Percentiles rank a stretch among this genome's conserved stretches.
phyloP scores from a whole-genome alignment of 2,329 filamentous ascomycete species.

The Rugonectria rugulosa region DNA sequence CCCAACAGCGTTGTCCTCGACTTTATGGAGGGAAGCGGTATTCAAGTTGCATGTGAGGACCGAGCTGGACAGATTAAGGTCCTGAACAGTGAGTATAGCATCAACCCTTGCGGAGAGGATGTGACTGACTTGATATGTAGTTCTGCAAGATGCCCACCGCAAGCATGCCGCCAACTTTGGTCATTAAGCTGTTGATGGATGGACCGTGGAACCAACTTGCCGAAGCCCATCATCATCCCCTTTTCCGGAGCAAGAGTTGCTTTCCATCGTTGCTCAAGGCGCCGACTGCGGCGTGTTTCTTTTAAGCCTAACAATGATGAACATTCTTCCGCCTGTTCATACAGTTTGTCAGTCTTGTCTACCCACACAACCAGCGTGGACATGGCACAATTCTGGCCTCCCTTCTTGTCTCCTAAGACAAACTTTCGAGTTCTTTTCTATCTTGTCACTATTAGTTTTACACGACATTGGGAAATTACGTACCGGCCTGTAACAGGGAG shows the following conservation, averaged over 20 bases:
- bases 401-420: too few species aligned
- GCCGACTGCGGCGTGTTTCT: not conserved
- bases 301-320: conserved; percentile 5
- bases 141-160: conserved; percentile 47
- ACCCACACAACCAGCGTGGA: too few species aligned
- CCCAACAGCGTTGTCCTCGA: conserved; percentile 80
- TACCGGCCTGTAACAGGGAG: too few species aligned
- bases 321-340: conserved; percentile 1
- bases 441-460: conserved; percentile 1
- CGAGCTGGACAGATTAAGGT: conserved; percentile 63
- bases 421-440: too few species aligned
- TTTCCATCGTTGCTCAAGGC: not conserved
- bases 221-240: conserved; percentile 3
- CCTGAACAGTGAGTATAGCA: conserved; percentile 57
- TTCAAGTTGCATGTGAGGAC: conserved; percentile 72
- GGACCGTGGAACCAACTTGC: not conserved
- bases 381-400: too few species aligned
- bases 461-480: not conserved
- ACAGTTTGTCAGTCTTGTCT: conserved; percentile 1
- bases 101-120: not conserved
- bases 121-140: conserved; percentile 30
- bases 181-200: conserved; percentile 32
- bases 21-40: conserved; percentile 65
- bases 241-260: conserved; percentile 6
- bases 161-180: conserved; percentile 43